Evolutionary conservation across 495 filamentous ascomycete genomes (phyloP), one percentile per base, ranked within the genome.

Genomic region (Penicillium riverlandense): DNA sequence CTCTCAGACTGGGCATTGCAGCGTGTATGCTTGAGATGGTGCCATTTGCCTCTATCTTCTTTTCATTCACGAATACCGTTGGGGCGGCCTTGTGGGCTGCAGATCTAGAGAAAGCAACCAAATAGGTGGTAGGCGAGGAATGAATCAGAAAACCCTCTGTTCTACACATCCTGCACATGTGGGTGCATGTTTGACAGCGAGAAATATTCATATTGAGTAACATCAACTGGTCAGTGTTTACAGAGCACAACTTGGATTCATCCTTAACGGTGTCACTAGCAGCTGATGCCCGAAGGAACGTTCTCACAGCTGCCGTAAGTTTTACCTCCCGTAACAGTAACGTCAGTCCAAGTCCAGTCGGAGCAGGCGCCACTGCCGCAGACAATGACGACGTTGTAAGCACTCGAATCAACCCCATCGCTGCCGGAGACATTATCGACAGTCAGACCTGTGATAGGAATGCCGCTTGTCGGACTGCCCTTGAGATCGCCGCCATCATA

Each of bases 71-170:
- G 2, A 96, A 95, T 59, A 83, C 86, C 8, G 87, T 91, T 39
- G 92, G 91, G 1, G 92, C 92, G 16, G 92, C 90, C 13, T 70
- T 98, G 27, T 98, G 89, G 89, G 90, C 92, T 14, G 84, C 88
- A 7, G 91, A 96, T 67, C 77, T 96, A 42, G 92, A 97, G 65
- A 73, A 76, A 46, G 75, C 49, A 12, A 46, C 36, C 8, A 38
- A 55, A 38, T 62, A 54, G 35, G 3, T 6, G 11, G 15, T n/a
- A 7, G 40, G 32, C 11, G 29, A 1, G 7, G 12, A 41, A 38
- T 29, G 6, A 38, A 35, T 15, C 50, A 57, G 43, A 57, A 41
- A 14, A 50, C 35, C 22, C 50, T 47, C 30, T 35, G 1, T 44
- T 15, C 11, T 43, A 50, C n/a, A 43, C 44, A 8, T 37, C 48